phyloP scores from a whole-genome alignment of 768 basidiomycete genomes.

The Russula ochroleuca region DNA sequence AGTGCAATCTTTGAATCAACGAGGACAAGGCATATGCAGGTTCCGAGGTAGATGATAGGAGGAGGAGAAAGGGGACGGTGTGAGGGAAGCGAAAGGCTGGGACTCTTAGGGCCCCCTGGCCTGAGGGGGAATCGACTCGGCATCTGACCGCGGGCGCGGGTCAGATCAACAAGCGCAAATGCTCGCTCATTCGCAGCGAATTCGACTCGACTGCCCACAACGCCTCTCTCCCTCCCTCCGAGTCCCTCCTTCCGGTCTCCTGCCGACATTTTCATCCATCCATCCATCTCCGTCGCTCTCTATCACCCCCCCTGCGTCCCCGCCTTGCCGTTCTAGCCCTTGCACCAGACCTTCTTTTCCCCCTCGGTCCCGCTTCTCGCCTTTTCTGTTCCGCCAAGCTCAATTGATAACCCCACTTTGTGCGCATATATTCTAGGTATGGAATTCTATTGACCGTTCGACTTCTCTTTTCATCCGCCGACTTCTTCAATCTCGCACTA shows the following conservation, averaged over 20 bases:
- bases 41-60: constrained; percentile 7
- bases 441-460: constrained; percentile 6
- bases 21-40: constrained; percentile 15
- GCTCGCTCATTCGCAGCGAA: constrained; percentile 12
- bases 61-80: constrained; percentile 18
- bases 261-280: neutral
- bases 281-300: constrained; percentile 16
- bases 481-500: neutral
- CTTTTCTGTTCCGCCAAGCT: constrained; percentile 9
- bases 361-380: neutral
- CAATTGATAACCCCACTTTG: constrained; percentile 4
- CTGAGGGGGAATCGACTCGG: constrained; percentile 14
- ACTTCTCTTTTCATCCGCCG: neutral
- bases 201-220: constrained; percentile 1
- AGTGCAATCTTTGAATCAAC: constrained; percentile 6
- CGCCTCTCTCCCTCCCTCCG: neutral
- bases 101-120: constrained; percentile 23
- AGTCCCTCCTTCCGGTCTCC: neutral
- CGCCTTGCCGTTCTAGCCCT: neutral
- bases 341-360: neutral
- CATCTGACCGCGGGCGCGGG: constrained; percentile 27
- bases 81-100: constrained; percentile 20
- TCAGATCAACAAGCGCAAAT: constrained; percentile 24
- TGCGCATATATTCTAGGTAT: neutral
- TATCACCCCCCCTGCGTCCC: constrained; percentile 12